Conservation (phyloP, 2,329 filamentous ascomycete species). For the Diaporthe amygdali region DNA sequence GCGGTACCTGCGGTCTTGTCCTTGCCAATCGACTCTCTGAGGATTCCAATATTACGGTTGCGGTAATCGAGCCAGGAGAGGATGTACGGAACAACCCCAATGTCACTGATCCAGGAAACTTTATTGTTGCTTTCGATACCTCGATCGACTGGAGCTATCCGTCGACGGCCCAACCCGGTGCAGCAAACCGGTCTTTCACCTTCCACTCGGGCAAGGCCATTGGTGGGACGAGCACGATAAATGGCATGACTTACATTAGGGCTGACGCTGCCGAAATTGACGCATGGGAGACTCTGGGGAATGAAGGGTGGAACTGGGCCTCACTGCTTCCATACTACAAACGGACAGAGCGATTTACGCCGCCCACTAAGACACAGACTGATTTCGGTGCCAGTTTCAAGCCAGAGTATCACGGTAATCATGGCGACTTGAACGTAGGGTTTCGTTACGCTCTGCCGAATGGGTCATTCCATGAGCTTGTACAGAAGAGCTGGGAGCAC, state of each 20-base stretch:
- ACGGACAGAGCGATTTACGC: constrained; percentile 43
- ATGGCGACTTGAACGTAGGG: constrained; percentile 42
- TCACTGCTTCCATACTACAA: constrained; percentile 52
- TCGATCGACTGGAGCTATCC: constrained; percentile 27
- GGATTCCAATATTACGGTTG: constrained; percentile 38
- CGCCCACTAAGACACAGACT: constrained; percentile 39
- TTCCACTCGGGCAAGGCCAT: constrained; percentile 30
- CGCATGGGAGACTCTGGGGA: constrained; percentile 49
- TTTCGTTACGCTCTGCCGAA: constrained; percentile 42
- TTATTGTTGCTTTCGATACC: constrained; percentile 12
- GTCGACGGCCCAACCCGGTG: constrained; percentile 13
- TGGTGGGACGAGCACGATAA: constrained; percentile 39
- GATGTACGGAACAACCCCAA: constrained; percentile 27
- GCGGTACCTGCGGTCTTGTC: constrained; percentile 47
- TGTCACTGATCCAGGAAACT: constrained; percentile 23
- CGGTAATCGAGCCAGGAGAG: constrained; percentile 40
- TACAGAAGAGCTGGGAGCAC: constrained; percentile 38
- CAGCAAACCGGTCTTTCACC: not conserved
- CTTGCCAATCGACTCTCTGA: constrained; percentile 44
- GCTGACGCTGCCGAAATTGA: constrained; percentile 47
- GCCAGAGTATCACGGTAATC: constrained; percentile 38
- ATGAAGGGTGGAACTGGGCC: constrained; percentile 51
- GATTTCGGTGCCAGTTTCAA: constrained; percentile 41
- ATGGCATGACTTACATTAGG: constrained; percentile 46
- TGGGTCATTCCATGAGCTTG: constrained; percentile 34